Percentiles rank a stretch among this genome's conserved stretches.
phyloP scores from a whole-genome alignment of 164 flowering plant species.

The Nymphaea colorata region DNA sequence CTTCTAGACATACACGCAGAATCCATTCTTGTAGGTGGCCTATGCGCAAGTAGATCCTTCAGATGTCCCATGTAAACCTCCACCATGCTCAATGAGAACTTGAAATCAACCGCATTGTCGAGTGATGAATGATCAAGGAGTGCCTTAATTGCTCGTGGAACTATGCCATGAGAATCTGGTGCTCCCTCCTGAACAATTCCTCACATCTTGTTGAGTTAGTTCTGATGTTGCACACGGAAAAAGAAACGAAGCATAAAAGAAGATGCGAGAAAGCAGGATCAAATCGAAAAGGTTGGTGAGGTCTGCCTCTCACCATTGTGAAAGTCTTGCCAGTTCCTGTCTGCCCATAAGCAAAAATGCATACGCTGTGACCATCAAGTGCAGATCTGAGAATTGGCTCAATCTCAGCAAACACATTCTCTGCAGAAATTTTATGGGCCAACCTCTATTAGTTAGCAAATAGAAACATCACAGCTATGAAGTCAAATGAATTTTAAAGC shows the following conservation, averaged over 20 bases:
- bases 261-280: background rate
- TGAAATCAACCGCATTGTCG: slow-evolving; percentile 23
- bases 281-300: background rate
- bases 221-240: background rate
- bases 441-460: slow-evolving; percentile 2
- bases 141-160: slow-evolving; percentile 55
- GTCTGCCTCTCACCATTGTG: slow-evolving; percentile 55
- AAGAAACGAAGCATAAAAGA: background rate
- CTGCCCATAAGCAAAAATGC: slow-evolving; percentile 83
- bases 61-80: slow-evolving; percentile 80
- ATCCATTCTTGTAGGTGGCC: background rate
- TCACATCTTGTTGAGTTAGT: background rate
- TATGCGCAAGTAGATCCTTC: slow-evolving; percentile 50
- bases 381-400: slow-evolving; percentile 76
- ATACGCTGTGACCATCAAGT: slow-evolving; percentile 75
- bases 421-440: slow-evolving; percentile 20
- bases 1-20: background rate
- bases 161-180: slow-evolving; percentile 45
- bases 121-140: slow-evolving; percentile 36
- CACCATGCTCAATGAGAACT: slow-evolving; percentile 78
- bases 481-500: background rate
- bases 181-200: slow-evolving; percentile 50
- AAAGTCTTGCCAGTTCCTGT: slow-evolving; percentile 91
- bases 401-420: slow-evolving; percentile 59
- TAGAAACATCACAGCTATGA: slow-evolving; percentile 5